phyloP scores from a whole-genome alignment of 352 stramenopile species.

The Phytophthora pini region DNA sequence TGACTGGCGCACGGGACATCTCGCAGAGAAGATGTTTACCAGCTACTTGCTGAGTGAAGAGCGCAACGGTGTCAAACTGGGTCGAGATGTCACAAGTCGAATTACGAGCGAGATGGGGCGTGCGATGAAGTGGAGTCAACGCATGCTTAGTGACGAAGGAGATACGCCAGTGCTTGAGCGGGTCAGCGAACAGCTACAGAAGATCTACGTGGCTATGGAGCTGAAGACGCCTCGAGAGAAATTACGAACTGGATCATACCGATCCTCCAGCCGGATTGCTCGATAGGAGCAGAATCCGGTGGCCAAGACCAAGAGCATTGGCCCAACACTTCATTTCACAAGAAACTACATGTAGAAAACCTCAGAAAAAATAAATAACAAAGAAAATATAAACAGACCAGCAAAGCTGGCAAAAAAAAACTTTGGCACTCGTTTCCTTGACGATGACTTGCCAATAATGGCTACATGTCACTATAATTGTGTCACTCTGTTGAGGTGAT shows the following conservation, averaged over 20 bases:
- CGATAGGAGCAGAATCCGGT: constrained; percentile 8
- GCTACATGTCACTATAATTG: no score
- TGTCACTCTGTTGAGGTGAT: no score
- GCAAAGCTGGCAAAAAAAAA: constrained; percentile 3
- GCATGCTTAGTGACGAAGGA: no score
- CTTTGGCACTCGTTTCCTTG: no score
- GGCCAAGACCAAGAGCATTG: not conserved
- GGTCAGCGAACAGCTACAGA: constrained; percentile 27
- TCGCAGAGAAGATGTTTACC: constrained; percentile 20
- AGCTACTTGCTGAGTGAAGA: constrained; percentile 28
- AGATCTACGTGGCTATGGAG: constrained; percentile 34
- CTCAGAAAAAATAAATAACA: constrained; percentile 16
- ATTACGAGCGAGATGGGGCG: constrained; percentile 37
- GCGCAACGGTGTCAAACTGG: constrained; percentile 16
- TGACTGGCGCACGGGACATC: constrained; percentile 37
- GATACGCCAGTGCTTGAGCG: constrained; percentile 3
- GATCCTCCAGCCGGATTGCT: not conserved
- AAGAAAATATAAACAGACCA: constrained; percentile 19
- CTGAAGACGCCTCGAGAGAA: not conserved
- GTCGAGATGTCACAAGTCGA: constrained; percentile 14
- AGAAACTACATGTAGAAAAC: constrained; percentile 1
- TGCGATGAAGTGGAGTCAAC: constrained; percentile 14
- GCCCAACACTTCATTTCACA: no score
- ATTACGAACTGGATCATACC: not conserved
- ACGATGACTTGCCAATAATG: no score